Conservation (phyloP, 371 early-diverging fungal genomes). For the Batrachochytrium dendrobatidis region DNA sequence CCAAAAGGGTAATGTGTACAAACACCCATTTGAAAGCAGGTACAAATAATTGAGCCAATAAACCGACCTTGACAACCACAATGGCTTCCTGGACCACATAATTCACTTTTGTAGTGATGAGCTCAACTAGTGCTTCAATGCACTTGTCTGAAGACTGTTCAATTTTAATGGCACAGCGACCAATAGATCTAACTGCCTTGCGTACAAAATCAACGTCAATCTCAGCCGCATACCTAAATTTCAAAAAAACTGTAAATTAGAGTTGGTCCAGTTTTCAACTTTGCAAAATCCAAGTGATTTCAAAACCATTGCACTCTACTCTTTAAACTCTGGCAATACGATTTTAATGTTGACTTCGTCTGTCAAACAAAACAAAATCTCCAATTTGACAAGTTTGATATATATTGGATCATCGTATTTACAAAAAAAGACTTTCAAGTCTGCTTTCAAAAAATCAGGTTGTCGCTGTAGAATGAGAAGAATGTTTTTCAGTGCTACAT, state of each 20-base stretch:
- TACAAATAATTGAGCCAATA: too few relatives aligned
- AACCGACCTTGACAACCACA: constrained; percentile 69
- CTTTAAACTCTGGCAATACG: constrained; percentile 83
- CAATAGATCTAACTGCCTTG: constrained; percentile 85
- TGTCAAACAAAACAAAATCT: constrained; percentile 78
- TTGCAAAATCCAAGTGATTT: too few relatives aligned
- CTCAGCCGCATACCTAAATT: constrained; percentile 73
- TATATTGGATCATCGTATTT: constrained; percentile 96
- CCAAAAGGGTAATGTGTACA: neutral
- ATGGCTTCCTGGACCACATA: constrained; percentile 93
- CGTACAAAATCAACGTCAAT: constrained; percentile 95
- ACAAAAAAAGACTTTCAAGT: constrained; percentile 89
- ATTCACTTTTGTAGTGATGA: constrained; percentile 83
- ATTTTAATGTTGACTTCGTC: constrained; percentile 71
- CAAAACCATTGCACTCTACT: constrained; percentile 46
- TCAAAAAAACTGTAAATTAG: constrained; percentile 5
- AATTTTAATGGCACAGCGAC: constrained; percentile 86
- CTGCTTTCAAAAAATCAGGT: constrained; percentile 73
- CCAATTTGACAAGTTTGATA: constrained; percentile 89
- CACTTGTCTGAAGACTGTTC: constrained; percentile 75
- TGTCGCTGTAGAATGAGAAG: constrained; percentile 74
- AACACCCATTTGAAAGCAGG: too few relatives aligned
- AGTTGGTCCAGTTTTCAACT: too few relatives aligned
- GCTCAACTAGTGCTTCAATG: constrained; percentile 72
- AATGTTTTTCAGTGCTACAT: constrained; percentile 88